Evolutionary conservation across 78 protist species (phyloP).

Genomic region (Polysphondylium violaceum): DNA sequence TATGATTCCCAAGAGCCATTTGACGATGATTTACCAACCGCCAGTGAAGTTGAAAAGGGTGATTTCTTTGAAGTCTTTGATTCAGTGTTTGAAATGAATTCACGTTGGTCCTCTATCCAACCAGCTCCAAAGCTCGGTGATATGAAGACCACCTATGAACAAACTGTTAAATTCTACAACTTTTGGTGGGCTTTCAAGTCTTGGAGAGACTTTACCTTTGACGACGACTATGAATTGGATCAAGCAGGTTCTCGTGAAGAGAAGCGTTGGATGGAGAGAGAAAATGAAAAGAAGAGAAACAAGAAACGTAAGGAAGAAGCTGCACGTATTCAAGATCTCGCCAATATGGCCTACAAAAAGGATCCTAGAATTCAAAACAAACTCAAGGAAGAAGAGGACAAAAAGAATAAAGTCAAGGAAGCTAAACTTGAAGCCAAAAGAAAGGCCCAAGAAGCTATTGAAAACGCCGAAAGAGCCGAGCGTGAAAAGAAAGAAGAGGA

Average conservation of each 20-base stretch:
- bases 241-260: conserved; percentile 88
- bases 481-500: conserved; percentile 19
- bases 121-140: conserved; percentile 90
- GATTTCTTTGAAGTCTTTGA: conserved; percentile 79
- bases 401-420: conserved; percentile 52
- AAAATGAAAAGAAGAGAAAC: conserved; percentile 82
- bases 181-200: conserved; percentile 90
- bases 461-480: conserved; percentile 46
- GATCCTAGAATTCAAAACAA: conserved; percentile 74
- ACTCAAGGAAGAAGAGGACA: conserved; percentile 61
- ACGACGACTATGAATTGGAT: conserved; percentile 84
- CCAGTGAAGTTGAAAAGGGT: not conserved
- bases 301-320: conserved; percentile 78
- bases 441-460: conserved; percentile 54
- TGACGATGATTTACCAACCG: conserved; percentile 87
- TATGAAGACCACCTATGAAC: conserved; percentile 61
- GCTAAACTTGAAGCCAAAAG: conserved; percentile 47
- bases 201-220: conserved; percentile 93
- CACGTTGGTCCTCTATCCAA: conserved; percentile 70
- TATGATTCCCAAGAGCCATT: conserved; percentile 90
- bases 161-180: conserved; percentile 88
- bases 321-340: conserved; percentile 66
- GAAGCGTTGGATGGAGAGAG: conserved; percentile 91
- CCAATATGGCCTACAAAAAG: conserved; percentile 71
- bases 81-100: conserved; percentile 82